Evolutionary conservation across 495 filamentous ascomycete species (phyloP).

Genomic region (Rusavskia elegans): DNA sequence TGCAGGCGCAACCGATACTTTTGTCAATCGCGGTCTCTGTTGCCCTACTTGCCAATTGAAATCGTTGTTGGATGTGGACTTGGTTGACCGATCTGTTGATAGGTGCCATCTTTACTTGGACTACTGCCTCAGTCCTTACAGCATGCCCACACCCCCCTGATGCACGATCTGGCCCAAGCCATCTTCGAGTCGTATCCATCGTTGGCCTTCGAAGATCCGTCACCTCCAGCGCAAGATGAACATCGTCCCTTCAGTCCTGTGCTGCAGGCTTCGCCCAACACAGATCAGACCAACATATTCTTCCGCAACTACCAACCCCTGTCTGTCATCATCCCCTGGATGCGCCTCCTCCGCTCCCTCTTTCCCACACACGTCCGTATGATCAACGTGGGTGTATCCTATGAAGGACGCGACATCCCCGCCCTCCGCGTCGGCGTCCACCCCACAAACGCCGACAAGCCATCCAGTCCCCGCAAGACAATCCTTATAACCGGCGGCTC

Average conservation of each 20-base stretch:
- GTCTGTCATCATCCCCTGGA: conserved; percentile 69
- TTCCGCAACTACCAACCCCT: conserved; percentile 79
- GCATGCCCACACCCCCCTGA: conserved; percentile 53
- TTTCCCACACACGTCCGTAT: conserved; percentile 65
- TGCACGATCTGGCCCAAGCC: conserved; percentile 65
- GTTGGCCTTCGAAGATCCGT: conserved; percentile 10
- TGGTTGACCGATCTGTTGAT: conserved; percentile 1
- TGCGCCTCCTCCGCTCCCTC: conserved; percentile 75
- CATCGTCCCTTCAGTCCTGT: conserved; percentile 17
- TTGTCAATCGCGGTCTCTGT: no score
- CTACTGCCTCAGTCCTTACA: conserved; percentile 64
- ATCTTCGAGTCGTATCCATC: conserved; percentile 64
- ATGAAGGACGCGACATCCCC: conserved; percentile 73
- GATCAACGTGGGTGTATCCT: conserved; percentile 61
- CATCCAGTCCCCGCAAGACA: conserved; percentile 43
- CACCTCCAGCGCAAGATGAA: conserved; percentile 15
- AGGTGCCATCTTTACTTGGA: conserved; percentile 66
- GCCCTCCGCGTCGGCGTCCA: conserved; percentile 65
- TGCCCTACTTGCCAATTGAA: background rate
- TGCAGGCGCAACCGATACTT: background rate
- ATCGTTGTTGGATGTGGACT: background rate
- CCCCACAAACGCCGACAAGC: conserved; percentile 23
- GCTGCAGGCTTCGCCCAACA: conserved; percentile 15
- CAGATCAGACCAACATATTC: conserved; percentile 46
- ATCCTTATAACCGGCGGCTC: conserved; percentile 72